Evolutionary conservation across 73 alveolate genomes (phyloP).

Genomic region (Paraurostyla sp.): DNA sequence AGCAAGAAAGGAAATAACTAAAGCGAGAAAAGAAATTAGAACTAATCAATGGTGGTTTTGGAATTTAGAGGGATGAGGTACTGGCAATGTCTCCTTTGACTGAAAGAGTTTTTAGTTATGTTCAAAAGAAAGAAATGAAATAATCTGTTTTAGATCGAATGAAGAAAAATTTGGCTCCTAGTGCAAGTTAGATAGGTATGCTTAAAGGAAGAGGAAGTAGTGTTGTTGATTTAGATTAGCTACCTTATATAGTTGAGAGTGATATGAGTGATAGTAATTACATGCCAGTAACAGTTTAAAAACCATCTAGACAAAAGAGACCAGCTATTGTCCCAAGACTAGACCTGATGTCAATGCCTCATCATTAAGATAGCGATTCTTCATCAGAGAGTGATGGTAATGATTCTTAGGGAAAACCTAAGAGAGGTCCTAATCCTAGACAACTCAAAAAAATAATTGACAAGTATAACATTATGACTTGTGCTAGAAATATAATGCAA

Average conservation of each 20-base stretch:
- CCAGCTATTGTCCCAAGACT: slow-evolving; percentile 25
- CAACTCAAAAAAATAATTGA: slow-evolving; percentile 16
- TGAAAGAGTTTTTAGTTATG: slow-evolving; percentile 30
- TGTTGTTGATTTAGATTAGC: neutral
- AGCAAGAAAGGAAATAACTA: neutral
- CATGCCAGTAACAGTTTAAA: slow-evolving; percentile 32
- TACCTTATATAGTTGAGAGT: neutral
- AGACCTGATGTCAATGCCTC: neutral
- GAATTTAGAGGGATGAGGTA: slow-evolving; percentile 34
- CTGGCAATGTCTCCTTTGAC: neutral
- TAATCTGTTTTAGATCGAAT: neutral
- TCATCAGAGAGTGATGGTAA: neutral
- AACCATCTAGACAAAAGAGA: neutral
- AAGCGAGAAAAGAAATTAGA: neutral
- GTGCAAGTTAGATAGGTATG: neutral
- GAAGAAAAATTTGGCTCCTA: neutral
- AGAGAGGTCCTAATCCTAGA: slow-evolving; percentile 51
- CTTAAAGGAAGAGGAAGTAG: neutral
- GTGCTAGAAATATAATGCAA: slow-evolving; percentile 51
- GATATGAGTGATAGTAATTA: slow-evolving; percentile 22
- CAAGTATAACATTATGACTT: slow-evolving; percentile 34
- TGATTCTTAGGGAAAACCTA: slow-evolving; percentile 32
- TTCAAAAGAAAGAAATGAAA: neutral
- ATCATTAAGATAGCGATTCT: neutral
- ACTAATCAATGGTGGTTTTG: slow-evolving; percentile 12